Conservation (phyloP, 163 green algal genomes). For the Scenedesmus sp. region DNA sequence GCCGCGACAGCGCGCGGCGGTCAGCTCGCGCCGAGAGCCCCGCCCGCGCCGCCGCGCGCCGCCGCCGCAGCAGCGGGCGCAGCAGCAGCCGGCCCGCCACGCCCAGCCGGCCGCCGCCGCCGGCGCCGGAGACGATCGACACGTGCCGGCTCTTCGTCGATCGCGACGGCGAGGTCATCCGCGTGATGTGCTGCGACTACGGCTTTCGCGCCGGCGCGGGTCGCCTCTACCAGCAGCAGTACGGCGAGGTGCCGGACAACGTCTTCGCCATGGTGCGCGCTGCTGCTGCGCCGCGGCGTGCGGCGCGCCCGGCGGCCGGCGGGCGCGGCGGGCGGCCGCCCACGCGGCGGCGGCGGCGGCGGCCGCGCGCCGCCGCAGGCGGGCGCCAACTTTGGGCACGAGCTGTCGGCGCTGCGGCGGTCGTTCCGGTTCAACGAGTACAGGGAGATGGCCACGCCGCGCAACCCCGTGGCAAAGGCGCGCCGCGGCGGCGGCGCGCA, state of each 20-base stretch:
- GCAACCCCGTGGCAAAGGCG: conserved; percentile 27
- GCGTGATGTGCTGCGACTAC: conserved; percentile 86
- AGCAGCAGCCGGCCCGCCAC: too few relatives aligned
- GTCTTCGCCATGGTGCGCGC: conserved; percentile 72
- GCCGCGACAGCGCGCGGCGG: too few relatives aligned
- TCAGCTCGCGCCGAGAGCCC: too few relatives aligned
- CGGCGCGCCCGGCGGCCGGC: too few relatives aligned
- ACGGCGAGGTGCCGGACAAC: conserved; percentile 78
- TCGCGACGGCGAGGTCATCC: conserved; percentile 47
- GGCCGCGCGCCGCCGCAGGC: conserved; percentile 49
- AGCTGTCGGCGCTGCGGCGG: conserved; percentile 73
- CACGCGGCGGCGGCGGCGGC: neutral
- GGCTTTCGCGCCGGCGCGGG: conserved; percentile 82
- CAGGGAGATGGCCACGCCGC: conserved; percentile 47
- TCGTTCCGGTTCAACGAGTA: conserved; percentile 67
- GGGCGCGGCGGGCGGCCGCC: neutral
- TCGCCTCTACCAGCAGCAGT: conserved; percentile 80
- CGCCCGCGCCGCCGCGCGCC: too few relatives aligned
- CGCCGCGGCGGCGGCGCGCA: neutral
- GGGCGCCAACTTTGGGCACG: conserved; percentile 77
- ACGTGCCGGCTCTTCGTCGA: conserved; percentile 45
- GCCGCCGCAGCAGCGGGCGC: too few relatives aligned
- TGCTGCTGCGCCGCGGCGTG: neutral
- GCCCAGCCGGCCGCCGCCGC: too few relatives aligned
- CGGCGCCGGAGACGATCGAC: neutral